Conservation (phyloP, 495 filamentous ascomycete species). For the Pyrenula aspistea region DNA sequence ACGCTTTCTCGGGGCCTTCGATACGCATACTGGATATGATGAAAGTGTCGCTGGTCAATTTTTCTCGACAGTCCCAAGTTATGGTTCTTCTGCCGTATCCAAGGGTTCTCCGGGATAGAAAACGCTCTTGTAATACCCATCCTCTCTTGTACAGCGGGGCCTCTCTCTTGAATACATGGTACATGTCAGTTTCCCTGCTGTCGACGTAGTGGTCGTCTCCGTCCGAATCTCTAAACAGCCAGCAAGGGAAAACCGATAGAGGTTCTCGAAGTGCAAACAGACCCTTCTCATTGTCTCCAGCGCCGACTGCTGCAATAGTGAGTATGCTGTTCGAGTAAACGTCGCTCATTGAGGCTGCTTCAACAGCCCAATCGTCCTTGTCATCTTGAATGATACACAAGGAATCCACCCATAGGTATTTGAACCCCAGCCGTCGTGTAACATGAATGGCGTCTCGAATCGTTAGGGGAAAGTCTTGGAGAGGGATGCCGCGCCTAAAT, state of each 20-base stretch:
- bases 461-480: conserved; percentile 5
- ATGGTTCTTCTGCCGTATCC: background rate
- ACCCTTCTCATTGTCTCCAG: background rate
- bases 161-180: background rate
- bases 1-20: background rate
- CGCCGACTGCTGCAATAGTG: conserved; percentile 10
- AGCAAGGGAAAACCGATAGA: background rate
- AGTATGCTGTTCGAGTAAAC: conserved; percentile 10
- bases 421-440: conserved; percentile 6
- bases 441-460: conserved; percentile 11
- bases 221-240: background rate
- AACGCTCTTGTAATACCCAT: background rate
- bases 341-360: conserved; percentile 9
- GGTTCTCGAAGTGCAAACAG: background rate
- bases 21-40: background rate
- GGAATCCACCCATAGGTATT: conserved; percentile 17
- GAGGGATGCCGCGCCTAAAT: background rate
- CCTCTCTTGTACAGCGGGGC: background rate
- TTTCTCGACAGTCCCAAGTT: background rate
- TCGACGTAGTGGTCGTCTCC: background rate
- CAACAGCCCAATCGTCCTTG: conserved; percentile 8
- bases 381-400: conserved; percentile 18
- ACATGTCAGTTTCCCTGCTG: background rate
- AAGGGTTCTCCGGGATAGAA: background rate
- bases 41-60: background rate